Conservation (phyloP, 225 moss, liverwort and hornwort species). For the Sphagnum contortum region DNA sequence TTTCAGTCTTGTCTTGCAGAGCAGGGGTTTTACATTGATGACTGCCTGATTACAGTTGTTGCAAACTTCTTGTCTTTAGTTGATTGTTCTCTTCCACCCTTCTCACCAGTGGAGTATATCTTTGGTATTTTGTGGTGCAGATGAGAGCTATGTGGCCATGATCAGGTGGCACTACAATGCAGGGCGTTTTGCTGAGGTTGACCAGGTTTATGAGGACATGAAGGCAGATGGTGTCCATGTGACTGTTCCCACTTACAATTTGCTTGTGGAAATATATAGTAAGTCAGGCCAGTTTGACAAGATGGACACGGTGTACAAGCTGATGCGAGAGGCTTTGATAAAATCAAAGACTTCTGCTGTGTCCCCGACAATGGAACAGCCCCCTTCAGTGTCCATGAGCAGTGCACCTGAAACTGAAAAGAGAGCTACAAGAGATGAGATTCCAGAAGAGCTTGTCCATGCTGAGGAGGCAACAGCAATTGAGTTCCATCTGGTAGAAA, state of each 20-base stretch:
- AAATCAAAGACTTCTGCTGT: conserved; percentile 7
- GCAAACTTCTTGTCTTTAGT: too few species aligned
- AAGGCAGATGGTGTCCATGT: conserved; percentile 16
- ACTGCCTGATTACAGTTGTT: too few species aligned
- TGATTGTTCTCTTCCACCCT: neutral
- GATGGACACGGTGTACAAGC: conserved; percentile 28
- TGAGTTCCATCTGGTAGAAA: neutral
- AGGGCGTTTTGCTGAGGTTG: conserved; percentile 26
- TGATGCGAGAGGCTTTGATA: conserved; percentile 24
- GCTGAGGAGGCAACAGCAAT: conserved; percentile 6
- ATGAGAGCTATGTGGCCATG: conserved; percentile 30
- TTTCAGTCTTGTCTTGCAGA: neutral
- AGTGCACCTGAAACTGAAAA: conserved; percentile 1
- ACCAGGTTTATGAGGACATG: conserved; percentile 32
- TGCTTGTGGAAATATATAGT: conserved; percentile 33
- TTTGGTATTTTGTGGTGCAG: conserved; percentile 1
- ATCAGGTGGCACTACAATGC: conserved; percentile 24
- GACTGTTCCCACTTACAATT: conserved; percentile 20
- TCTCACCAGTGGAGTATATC: neutral
- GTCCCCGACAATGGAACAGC: neutral
- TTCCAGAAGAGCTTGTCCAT: conserved; percentile 5
- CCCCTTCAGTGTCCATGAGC: conserved; percentile 1
- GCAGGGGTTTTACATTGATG: too few species aligned
- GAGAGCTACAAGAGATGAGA: conserved; percentile 3
- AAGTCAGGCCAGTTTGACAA: conserved; percentile 36